Percentiles rank a stretch among this genome's conserved stretches.
phyloP scores from a whole-genome alignment of 208 protist genomes.

The Phytomonas sp. region DNA sequence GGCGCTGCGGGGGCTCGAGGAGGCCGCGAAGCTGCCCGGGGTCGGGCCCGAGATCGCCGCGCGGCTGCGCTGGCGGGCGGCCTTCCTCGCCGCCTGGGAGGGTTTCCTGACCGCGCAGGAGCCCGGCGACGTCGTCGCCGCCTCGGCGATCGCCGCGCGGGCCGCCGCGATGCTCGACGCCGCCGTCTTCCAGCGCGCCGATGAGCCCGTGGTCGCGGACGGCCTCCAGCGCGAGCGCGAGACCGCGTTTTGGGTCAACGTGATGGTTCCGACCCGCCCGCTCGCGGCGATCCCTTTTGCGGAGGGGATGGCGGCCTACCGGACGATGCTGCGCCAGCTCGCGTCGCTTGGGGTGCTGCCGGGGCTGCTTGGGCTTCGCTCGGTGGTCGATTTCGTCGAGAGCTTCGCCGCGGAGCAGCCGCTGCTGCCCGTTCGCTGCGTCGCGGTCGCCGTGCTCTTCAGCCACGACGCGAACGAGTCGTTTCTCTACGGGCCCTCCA shows the following conservation, averaged over 20 bases:
- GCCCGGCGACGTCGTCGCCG: constrained; percentile 40
- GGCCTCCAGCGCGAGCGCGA: constrained; percentile 43
- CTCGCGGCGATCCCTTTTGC: constrained; percentile 30
- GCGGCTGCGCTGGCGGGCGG: constrained; percentile 60
- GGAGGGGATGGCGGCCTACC: constrained; percentile 44
- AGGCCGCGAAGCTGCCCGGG: constrained; percentile 22
- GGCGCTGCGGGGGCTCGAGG: constrained; percentile 57
- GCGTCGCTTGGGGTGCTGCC: constrained; percentile 44
- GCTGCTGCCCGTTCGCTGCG: constrained; percentile 53
- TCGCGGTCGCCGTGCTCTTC: constrained; percentile 62
- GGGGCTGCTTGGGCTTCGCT: constrained; percentile 31
- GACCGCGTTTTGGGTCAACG: constrained; percentile 60
- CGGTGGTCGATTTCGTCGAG: constrained; percentile 61
- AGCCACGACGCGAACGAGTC: constrained; percentile 57
- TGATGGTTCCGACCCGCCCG: constrained; percentile 49
- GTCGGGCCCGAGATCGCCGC: constrained; percentile 32
- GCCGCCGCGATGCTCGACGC: constrained; percentile 34
- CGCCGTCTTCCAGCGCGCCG: constrained; percentile 24
- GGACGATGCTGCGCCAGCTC: constrained; percentile 48
- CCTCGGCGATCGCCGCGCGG: constrained; percentile 37
- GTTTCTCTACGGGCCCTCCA: constrained; percentile 58
- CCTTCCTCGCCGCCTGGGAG: constrained; percentile 40
- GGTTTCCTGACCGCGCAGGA: constrained; percentile 39
- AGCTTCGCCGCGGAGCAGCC: constrained; percentile 51
- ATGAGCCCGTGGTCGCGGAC: constrained; percentile 42